Base-by-base conservation (phyloP, 108 stramenopile species). In the Discostella stelligeroides region DNA sequence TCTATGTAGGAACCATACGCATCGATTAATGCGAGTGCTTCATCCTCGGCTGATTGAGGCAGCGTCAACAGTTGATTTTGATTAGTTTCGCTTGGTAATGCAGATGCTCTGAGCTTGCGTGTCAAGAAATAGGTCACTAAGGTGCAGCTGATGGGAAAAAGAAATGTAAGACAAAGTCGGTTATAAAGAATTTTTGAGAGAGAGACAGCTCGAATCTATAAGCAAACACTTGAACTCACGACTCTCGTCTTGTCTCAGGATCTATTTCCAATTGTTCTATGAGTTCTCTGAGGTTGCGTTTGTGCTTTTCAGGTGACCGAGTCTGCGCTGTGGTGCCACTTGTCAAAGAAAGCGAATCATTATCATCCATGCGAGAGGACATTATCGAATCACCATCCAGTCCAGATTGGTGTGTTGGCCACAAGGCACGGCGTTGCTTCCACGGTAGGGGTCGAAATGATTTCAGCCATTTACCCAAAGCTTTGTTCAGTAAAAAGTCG, bases 51-150 rank as follows among this genome's bases (percentile, higher is more conserved):
- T n/a, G 72, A 49, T 47, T 45, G 14, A 5, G 54, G 47, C 17
- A 70, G 57, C 49, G 27, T 28, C 14, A 38, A 30, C 13, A 46
- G 13, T 40, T 21, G 29, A 41, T 12, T 17, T 5, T 37, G 40
- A 24, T 55, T 23, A 9, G 23, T 51, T 1, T 42, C 46, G 29
- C 15, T 29, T 1, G 14, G 14, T 27, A 14, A 29, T 55, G 7
- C 7, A 9, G 49, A 50, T 24, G 17, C 15, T 7, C 61, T 40
- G 23, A 87, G 63, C 58, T 77, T 72, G 48, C 73, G 86, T 24
- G 81, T 89, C 30, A 89, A 95, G 66, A 90, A 95, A 62, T 85
- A 95, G 4, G 91, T 95, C 1, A 86, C 85, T 20, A 95, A 72
- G 48, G 75, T 76, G 64, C 94, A 93, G 8, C 89, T 90, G 58